Conservation (phyloP, 2,329 filamentous ascomycete genomes). For the Fusarium newnesense region DNA sequence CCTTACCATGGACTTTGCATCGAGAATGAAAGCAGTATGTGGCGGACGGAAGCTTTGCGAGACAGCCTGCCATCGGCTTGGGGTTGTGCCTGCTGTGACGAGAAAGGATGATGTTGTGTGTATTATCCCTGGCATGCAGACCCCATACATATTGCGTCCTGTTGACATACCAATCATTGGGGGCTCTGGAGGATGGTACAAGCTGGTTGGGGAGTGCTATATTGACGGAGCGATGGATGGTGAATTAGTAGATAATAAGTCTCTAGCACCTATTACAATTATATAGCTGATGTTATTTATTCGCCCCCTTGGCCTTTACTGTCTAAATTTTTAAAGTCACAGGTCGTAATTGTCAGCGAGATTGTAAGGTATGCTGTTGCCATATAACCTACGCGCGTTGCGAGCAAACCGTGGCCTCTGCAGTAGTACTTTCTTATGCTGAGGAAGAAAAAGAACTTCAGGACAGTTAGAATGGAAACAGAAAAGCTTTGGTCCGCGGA, state of each 20-base stretch:
- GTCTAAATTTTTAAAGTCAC: no score
- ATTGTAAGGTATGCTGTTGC: background rate
- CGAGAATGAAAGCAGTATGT: background rate
- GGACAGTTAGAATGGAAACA: no score
- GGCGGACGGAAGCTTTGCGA: background rate
- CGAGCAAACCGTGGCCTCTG: background rate
- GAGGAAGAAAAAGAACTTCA: background rate
- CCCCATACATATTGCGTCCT: background rate
- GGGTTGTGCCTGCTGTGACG: background rate
- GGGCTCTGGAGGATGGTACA: background rate
- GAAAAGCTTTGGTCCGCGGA: no score
- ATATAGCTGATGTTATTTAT: background rate
- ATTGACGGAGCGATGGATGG: background rate
- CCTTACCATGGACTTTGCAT: background rate
- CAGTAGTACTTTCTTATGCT: background rate
- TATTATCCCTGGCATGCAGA: background rate
- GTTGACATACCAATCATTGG: background rate
- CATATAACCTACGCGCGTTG: background rate
- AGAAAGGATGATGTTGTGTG: background rate
- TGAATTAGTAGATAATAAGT: background rate
- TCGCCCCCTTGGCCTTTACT: no score
- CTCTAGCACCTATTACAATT: background rate
- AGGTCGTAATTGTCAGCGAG: background rate
- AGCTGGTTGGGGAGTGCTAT: background rate
- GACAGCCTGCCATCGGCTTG: background rate